These are phyloP conservation scores for Trichomonas tenax DNA, from an alignment of 208 protist genomes.

Conservation along the genomic window DNA sequence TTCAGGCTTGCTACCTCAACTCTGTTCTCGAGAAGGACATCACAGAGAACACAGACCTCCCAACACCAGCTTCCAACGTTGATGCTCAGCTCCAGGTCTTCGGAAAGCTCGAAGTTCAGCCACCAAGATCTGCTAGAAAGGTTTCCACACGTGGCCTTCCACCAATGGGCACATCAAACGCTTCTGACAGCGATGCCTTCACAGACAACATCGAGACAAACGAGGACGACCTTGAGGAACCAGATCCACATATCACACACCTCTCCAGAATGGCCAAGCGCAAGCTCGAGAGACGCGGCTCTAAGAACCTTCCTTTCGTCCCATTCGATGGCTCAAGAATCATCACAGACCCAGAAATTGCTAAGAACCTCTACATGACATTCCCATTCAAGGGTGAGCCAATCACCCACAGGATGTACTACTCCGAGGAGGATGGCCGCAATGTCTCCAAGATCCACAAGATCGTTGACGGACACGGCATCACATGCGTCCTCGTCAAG, in stretches of 20 bases:
- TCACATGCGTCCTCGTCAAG: background rate
- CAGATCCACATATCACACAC: background rate
- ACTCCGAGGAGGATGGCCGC: background rate
- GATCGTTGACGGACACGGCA: background rate
- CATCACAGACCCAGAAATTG: background rate
- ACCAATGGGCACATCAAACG: background rate
- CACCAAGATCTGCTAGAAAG: background rate
- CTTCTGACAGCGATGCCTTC: background rate
- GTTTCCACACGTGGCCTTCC: background rate
- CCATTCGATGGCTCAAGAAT: background rate
- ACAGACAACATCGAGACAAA: background rate
- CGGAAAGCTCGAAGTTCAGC: background rate
- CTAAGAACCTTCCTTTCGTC: background rate
- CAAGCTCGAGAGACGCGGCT: background rate
- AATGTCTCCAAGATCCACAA: background rate
- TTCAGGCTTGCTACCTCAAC: background rate
- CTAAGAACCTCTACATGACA: background rate
- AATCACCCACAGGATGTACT: background rate
- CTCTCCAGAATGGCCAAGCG: background rate
- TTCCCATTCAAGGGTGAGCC: background rate
- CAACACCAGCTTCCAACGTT: background rate
- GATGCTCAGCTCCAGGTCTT: background rate
- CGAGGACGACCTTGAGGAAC: background rate
- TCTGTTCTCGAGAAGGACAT: background rate
- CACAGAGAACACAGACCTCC: background rate